Evolutionary conservation across 495 filamentous ascomycete species (phyloP).

Genomic region (Xylaria curta): DNA sequence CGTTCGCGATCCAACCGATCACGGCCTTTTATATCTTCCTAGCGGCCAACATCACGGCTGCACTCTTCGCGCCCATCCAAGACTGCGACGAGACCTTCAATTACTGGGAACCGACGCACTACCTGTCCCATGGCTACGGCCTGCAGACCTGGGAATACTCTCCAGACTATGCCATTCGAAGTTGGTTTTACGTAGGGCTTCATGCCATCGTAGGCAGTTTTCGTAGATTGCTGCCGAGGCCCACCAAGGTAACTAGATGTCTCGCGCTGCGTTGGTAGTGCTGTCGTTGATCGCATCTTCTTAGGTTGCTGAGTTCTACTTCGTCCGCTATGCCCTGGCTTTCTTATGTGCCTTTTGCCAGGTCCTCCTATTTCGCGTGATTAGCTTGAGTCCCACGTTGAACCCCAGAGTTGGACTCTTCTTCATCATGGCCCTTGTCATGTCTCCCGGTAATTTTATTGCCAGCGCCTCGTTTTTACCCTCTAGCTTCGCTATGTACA

Average conservation of each 20-base stretch:
- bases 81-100: constrained; percentile 99
- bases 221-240: constrained; percentile 65
- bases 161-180: constrained; percentile 91
- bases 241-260: constrained; percentile 53
- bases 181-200: constrained; percentile 90
- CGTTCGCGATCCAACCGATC: constrained; percentile 73
- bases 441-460: constrained; percentile 92
- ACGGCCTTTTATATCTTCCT: constrained; percentile 80
- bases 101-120: constrained; percentile 98
- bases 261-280: background rate
- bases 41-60: constrained; percentile 73
- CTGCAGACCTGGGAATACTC: constrained; percentile 99
- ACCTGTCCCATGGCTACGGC: constrained; percentile 89
- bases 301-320: constrained; percentile 83
- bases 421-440: constrained; percentile 76
- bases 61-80: constrained; percentile 88
- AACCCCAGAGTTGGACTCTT: constrained; percentile 82
- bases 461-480: constrained; percentile 86
- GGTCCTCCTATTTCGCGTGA: constrained; percentile 76
- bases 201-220: constrained; percentile 76
- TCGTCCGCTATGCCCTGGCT: constrained; percentile 76
- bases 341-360: constrained; percentile 79
- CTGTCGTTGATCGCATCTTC: constrained; percentile 17
- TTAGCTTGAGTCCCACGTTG: constrained; percentile 66
- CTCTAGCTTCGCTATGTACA: constrained; percentile 97